Evolutionary conservation across 2,329 filamentous ascomycete genomes (phyloP).

Genomic region (Botrytis aclada): DNA sequence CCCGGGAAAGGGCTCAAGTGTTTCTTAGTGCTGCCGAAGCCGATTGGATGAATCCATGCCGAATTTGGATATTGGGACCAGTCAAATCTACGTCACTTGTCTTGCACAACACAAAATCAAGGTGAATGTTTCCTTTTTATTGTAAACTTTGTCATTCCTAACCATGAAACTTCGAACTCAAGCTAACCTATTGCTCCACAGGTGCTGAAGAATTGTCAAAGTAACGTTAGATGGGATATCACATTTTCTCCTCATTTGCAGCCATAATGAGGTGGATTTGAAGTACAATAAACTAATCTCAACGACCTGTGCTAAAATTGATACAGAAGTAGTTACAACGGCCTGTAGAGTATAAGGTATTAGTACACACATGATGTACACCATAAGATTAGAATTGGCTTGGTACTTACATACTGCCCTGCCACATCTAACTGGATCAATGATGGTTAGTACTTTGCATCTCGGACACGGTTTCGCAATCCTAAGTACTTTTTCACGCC

Average conservation of each 20-base stretch:
- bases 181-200: neutral
- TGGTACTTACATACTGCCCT: neutral
- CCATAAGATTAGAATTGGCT: no score
- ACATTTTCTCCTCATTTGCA: neutral
- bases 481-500: neutral
- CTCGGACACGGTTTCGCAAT: neutral
- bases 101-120: no score
- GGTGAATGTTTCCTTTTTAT: neutral
- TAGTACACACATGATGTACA: neutral
- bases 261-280: neutral
- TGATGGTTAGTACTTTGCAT: neutral
- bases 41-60: neutral
- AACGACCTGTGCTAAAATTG: neutral
- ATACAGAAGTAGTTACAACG: neutral
- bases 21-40: neutral
- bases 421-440: neutral
- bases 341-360: neutral
- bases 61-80: neutral
- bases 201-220: neutral
- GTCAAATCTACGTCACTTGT: no score
- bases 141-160: neutral
- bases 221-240: neutral
- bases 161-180: neutral
- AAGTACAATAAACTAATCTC: neutral
- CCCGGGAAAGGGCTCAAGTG: neutral